Evolutionary conservation across 768 basidiomycete species (phyloP).

Genomic region (Ramaria sp.): DNA sequence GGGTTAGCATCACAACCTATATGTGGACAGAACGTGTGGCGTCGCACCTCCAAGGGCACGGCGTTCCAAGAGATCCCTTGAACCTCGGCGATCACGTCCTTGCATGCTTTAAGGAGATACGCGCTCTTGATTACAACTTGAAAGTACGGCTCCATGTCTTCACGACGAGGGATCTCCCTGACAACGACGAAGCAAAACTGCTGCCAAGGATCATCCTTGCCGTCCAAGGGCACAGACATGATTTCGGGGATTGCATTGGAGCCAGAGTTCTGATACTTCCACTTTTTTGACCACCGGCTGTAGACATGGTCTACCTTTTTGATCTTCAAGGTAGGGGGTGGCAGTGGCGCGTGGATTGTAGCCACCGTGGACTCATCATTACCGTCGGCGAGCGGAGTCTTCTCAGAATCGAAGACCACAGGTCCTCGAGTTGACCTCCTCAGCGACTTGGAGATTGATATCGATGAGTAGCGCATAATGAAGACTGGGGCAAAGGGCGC

Average conservation of each 20-base stretch:
- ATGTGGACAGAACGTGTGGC: not conserved
- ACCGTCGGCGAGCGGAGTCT: not conserved
- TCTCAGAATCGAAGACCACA: not conserved
- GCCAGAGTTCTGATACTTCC: conserved; percentile 53
- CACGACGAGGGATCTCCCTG: conserved; percentile 32
- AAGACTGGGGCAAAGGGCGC: no score
- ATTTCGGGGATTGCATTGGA: conserved; percentile 42
- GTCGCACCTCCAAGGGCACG: conserved; percentile 41
- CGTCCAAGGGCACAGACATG: conserved; percentile 27
- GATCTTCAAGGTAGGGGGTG: conserved; percentile 41
- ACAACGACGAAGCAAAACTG: conserved; percentile 49
- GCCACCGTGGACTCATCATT: not conserved
- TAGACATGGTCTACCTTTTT: conserved; percentile 53
- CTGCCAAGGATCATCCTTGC: conserved; percentile 44
- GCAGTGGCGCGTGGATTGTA: not conserved
- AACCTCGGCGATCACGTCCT: conserved; percentile 46
- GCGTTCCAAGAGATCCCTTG: conserved; percentile 53
- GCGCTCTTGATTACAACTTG: conserved; percentile 48
- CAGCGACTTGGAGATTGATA: no score
- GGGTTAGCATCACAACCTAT: not conserved
- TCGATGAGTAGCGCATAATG: no score
- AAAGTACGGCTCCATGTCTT: conserved; percentile 30
- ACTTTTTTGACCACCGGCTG: conserved; percentile 43
- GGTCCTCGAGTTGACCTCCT: no score
- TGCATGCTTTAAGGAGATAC: conserved; percentile 45